These are phyloP conservation scores for Alternaria postmessia DNA, from an alignment of 2,329 filamentous ascomycete species.

Conservation along the genomic window DNA sequence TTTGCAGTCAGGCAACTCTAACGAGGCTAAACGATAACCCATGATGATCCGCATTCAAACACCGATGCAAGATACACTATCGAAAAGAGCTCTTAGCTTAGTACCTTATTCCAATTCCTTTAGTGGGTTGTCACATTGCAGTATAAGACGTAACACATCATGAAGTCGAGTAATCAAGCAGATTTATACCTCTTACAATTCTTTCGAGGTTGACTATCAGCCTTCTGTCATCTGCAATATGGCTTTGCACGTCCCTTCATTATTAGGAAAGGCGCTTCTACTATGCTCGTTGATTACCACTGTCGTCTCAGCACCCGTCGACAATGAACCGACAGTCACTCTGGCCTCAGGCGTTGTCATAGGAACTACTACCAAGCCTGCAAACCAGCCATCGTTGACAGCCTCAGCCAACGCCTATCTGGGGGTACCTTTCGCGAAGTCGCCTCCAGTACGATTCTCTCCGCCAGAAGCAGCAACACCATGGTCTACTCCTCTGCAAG, in stretches of 20 bases:
- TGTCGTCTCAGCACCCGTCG: neutral
- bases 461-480: slow-evolving; percentile 20
- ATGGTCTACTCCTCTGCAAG: slow-evolving; percentile 22
- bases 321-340: slow-evolving; percentile 9
- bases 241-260: neutral
- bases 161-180: too few species aligned
- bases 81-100: neutral
- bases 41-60: neutral
- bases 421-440: slow-evolving; percentile 27
- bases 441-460: slow-evolving; percentile 26
- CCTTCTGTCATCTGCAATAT: neutral
- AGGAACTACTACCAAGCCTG: slow-evolving; percentile 15
- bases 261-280: neutral
- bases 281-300: neutral
- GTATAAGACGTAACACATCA: neutral
- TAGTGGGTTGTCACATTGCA: neutral
- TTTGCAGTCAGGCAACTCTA: too few species aligned
- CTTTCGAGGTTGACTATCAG: neutral
- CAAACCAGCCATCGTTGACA: slow-evolving; percentile 15
- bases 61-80: neutral
- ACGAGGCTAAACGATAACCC: neutral
- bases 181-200: neutral
- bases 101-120: neutral
- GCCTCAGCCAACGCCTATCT: slow-evolving; percentile 23
- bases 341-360: slow-evolving; percentile 16